Conservation (phyloP, 352 stramenopile genomes). For the Pythium oligandrum region DNA sequence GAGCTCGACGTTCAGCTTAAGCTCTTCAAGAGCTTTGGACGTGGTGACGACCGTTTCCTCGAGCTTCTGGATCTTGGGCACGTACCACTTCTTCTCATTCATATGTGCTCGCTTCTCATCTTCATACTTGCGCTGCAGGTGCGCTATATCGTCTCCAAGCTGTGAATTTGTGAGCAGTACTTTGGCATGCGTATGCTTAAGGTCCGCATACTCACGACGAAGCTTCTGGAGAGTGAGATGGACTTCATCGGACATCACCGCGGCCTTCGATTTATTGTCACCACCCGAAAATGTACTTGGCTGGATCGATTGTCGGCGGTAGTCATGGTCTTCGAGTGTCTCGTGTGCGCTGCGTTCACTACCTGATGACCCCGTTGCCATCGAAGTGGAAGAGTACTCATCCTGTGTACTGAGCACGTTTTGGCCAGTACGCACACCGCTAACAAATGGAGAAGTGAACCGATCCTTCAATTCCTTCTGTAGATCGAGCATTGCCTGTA, state of each 20-base stretch:
- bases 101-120: slow-evolving; percentile 59
- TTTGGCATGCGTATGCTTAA: slow-evolving; percentile 58
- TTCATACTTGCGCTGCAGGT: slow-evolving; percentile 66
- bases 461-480: slow-evolving; percentile 48
- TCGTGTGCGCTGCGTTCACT: not conserved
- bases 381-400: not conserved
- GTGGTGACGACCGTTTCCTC: slow-evolving; percentile 60
- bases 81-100: slow-evolving; percentile 61
- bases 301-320: not conserved
- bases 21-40: slow-evolving; percentile 57
- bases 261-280: not conserved
- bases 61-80: slow-evolving; percentile 73
- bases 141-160: slow-evolving; percentile 59
- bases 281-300: not conserved
- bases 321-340: not conserved
- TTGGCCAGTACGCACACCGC: not conserved
- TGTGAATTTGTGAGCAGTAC: slow-evolving; percentile 64
- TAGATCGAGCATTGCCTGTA: slow-evolving; percentile 40
- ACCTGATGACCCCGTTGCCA: no score
- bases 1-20: slow-evolving; percentile 80
- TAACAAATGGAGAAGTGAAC: slow-evolving; percentile 6
- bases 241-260: slow-evolving; percentile 41
- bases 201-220: slow-evolving; percentile 53
- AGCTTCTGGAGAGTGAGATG: slow-evolving; percentile 74
- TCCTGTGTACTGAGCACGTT: not conserved